Conservation (phyloP, 2,329 filamentous ascomycete species). For the Trichophyton equinum region DNA sequence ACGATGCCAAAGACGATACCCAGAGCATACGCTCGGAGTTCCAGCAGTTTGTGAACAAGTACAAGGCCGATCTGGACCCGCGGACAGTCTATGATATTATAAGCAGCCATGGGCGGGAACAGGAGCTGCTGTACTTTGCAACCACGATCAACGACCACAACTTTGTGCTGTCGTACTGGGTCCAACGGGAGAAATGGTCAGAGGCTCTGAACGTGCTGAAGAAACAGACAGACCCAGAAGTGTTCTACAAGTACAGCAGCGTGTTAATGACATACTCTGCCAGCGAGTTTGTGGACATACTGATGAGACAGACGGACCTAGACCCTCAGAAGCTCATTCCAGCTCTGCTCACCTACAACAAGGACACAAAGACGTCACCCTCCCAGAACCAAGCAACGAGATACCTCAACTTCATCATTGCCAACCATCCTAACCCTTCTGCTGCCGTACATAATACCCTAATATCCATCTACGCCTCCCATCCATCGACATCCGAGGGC, state of each 20-base stretch:
- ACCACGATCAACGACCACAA: conserved; percentile 82
- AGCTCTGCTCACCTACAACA: conserved; percentile 86
- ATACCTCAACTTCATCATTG: conserved; percentile 87
- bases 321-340: conserved; percentile 82
- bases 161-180: conserved; percentile 93
- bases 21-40: conserved; percentile 62
- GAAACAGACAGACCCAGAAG: conserved; percentile 79
- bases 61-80: conserved; percentile 76
- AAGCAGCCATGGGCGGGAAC: conserved; percentile 85
- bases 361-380: conserved; percentile 51
- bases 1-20: conserved; percentile 60
- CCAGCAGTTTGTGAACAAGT: conserved; percentile 71
- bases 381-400: conserved; percentile 79
- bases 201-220: conserved; percentile 82
- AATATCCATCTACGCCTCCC: conserved; percentile 87
- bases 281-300: conserved; percentile 77
- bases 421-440: conserved; percentile 61
- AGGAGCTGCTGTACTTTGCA: conserved; percentile 84
- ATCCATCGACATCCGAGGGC: conserved; percentile 69
- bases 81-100: conserved; percentile 94
- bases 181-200: conserved; percentile 83
- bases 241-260: conserved; percentile 93
- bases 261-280: conserved; percentile 88
- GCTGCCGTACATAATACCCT: conserved; percentile 93
- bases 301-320: conserved; percentile 81